Conservation (phyloP, 164 flowering plant species). For the Santalum album region DNA sequence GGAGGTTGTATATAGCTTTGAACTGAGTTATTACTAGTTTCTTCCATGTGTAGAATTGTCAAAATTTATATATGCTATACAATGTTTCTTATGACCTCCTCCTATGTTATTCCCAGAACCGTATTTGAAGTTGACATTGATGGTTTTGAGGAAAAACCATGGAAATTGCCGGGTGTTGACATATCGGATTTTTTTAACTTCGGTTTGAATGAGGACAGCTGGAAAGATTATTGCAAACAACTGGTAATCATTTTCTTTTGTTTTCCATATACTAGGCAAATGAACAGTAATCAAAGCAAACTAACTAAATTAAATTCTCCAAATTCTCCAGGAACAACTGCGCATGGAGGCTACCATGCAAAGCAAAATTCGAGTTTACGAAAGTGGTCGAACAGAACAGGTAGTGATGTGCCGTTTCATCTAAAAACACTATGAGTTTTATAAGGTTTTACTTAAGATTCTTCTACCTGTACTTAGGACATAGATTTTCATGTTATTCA, state of each 20-base stretch:
- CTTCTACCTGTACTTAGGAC: background rate
- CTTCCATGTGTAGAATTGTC: background rate
- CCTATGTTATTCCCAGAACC: slow-evolving; percentile 45
- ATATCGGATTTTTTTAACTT: slow-evolving; percentile 84
- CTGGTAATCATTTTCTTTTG: slow-evolving; percentile 43
- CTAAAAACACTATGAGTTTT: background rate
- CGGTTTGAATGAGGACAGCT: slow-evolving; percentile 76
- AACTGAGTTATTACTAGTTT: no score
- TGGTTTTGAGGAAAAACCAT: slow-evolving; percentile 81
- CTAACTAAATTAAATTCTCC: no score
- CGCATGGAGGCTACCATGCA: slow-evolving; percentile 98
- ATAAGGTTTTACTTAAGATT: background rate
- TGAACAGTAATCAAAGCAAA: no score
- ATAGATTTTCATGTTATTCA: slow-evolving; percentile 22
- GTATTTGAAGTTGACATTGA: slow-evolving; percentile 91
- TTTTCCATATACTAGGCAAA: no score
- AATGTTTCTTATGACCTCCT: no score
- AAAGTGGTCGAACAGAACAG: slow-evolving; percentile 93
- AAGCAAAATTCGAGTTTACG: slow-evolving; percentile 92
- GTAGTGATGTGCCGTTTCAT: slow-evolving; percentile 27
- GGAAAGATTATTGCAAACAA: slow-evolving; percentile 90
- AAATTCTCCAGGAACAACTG: slow-evolving; percentile 69
- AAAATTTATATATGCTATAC: background rate
- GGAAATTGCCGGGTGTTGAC: slow-evolving; percentile 75
- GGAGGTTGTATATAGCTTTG: no score